A percentile compares a stretch with the other conserved stretches of the same genome.
Evolutionary conservation across 306 rosid species (phyloP).

Genomic region (Pyrus pyrifolia): DNA sequence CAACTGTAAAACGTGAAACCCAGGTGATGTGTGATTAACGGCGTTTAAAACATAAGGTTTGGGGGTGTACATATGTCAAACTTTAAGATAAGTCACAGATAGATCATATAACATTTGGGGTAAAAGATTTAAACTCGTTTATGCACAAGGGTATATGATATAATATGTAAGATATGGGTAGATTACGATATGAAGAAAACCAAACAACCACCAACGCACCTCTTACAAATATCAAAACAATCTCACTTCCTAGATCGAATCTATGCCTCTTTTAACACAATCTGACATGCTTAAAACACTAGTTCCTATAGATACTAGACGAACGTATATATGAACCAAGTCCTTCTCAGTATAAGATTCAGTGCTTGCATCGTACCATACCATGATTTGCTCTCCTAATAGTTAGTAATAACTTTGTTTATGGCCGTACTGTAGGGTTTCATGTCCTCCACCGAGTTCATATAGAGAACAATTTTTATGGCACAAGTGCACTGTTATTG

Average conservation of each 20-base stretch:
- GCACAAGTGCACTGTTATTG: no score
- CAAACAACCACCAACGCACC: not conserved
- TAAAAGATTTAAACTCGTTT: not conserved
- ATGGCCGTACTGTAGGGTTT: not conserved
- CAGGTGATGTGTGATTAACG: no score
- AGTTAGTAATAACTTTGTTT: not conserved
- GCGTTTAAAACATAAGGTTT: no score
- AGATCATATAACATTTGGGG: no score
- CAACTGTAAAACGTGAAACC: no score
- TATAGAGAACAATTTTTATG: no score
- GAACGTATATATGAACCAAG: not conserved
- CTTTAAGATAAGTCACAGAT: no score
- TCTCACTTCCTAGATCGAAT: constrained; percentile 5
- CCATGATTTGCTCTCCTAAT: not conserved
- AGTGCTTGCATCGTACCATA: not conserved
- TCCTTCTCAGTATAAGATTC: not conserved
- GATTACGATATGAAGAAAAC: not conserved
- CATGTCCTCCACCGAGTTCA: no score
- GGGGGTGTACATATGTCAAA: no score
- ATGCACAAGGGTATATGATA: not conserved
- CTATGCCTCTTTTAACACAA: constrained; percentile 10
- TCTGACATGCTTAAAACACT: constrained; percentile 6
- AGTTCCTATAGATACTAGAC: not conserved
- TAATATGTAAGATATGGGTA: not conserved
- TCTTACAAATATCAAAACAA: not conserved